Conservation (phyloP, 495 filamentous ascomycete genomes). For the Lineolata rhizophorae region DNA sequence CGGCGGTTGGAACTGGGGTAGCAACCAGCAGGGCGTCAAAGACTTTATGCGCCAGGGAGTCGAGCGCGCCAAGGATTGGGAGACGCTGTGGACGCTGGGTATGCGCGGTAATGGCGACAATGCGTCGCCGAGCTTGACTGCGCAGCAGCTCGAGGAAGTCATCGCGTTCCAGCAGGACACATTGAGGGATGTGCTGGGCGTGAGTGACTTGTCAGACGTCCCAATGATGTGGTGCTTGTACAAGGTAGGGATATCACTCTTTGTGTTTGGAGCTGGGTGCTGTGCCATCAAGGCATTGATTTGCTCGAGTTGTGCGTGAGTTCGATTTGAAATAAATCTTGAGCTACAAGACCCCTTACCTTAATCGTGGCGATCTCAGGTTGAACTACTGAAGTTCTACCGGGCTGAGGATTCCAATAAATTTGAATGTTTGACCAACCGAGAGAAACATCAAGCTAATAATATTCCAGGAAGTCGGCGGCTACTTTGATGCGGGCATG, state of each 20-base stretch:
- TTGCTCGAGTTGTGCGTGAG: too few species aligned
- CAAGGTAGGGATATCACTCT: too few species aligned
- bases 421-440: too few species aligned
- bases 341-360: too few species aligned
- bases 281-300: too few species aligned
- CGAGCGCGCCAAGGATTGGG: slow-evolving; percentile 38
- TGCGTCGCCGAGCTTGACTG: slow-evolving; percentile 31
- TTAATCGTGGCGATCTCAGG: too few species aligned
- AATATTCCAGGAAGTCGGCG: slow-evolving; percentile 28
- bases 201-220: slow-evolving; percentile 29
- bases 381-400: too few species aligned
- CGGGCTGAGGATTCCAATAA: too few species aligned
- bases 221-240: slow-evolving; percentile 44
- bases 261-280: too few species aligned
- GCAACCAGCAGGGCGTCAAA: slow-evolving; percentile 42
- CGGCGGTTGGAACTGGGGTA: slow-evolving; percentile 40
- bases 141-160: slow-evolving; percentile 34
- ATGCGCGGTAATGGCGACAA: slow-evolving; percentile 54
- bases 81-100: slow-evolving; percentile 43
- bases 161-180: slow-evolving; percentile 36
- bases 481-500: slow-evolving; percentile 42
- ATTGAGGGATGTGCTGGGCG: slow-evolving; percentile 30
- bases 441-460: too few species aligned
- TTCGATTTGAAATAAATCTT: too few species aligned
- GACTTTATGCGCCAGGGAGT: slow-evolving; percentile 47